These are phyloP conservation scores for Cladophialophora carrionii DNA, from an alignment of 2,329 filamentous ascomycete species.

Conservation along the genomic window DNA sequence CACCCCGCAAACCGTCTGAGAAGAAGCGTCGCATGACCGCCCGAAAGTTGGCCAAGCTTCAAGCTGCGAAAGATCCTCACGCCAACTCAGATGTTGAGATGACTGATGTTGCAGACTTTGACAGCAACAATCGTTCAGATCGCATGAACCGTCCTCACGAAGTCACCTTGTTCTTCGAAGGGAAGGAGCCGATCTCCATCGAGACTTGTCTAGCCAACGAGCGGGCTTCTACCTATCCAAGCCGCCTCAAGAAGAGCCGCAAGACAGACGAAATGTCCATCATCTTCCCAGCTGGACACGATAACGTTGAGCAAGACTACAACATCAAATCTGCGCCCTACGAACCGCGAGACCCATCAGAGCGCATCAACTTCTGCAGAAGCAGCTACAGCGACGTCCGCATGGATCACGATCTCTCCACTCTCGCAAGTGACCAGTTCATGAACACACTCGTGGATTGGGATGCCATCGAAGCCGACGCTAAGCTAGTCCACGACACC, in stretches of 20 bases:
- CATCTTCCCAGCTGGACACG: conserved; percentile 10
- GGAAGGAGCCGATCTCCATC: not conserved
- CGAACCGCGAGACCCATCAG: not conserved
- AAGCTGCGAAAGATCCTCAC: conserved; percentile 7
- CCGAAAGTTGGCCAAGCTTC: conserved; percentile 40
- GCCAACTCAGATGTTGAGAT: conserved; percentile 17
- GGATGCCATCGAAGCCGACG: conserved; percentile 17
- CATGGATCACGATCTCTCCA: not conserved
- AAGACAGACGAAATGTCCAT: conserved; percentile 11
- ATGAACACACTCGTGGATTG: conserved; percentile 25
- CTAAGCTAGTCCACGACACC: conserved; percentile 1
- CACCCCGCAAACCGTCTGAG: conserved; percentile 52
- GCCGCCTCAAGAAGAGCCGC: not conserved
- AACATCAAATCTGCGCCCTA: not conserved
- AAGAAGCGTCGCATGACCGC: conserved; percentile 52
- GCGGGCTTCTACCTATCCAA: not conserved
- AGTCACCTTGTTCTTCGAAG: not conserved
- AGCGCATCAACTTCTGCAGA: not conserved
- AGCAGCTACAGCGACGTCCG: not conserved
- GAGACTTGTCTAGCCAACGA: not conserved
- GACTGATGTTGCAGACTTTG: not conserved
- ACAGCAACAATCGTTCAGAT: not conserved
- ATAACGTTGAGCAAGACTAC: conserved; percentile 12
- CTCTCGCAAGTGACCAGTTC: not conserved
- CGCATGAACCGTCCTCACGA: not conserved